Percentiles rank a stretch among this genome's conserved stretches.
phyloP scores from a whole-genome alignment of 108 stramenopile species.

The Aurantiochytrium sp. region DNA sequence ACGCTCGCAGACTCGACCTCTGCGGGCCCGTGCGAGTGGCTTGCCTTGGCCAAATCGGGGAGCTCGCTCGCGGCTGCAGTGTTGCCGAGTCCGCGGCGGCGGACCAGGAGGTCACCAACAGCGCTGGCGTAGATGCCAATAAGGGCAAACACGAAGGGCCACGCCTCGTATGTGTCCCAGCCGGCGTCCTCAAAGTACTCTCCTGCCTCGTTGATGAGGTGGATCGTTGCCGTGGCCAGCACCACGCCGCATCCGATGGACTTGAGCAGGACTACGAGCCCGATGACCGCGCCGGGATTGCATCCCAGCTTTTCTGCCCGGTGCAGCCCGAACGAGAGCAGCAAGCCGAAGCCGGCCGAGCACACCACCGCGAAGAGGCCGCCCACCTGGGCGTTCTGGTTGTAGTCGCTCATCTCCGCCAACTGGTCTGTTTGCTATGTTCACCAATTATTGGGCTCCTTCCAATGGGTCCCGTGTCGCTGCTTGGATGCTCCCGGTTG shows the following conservation, averaged over 20 bases:
- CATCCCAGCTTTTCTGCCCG: too few relatives aligned
- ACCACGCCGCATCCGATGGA: not conserved
- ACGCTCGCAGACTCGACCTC: too few relatives aligned
- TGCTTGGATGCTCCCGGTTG: too few relatives aligned
- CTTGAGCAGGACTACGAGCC: not conserved
- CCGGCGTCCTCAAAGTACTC: conserved; percentile 13
- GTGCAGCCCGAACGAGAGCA: too few relatives aligned
- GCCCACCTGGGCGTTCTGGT: too few relatives aligned
- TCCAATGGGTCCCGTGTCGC: too few relatives aligned
- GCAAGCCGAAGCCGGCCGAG: too few relatives aligned
- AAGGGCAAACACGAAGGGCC: not conserved
- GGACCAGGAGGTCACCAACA: not conserved
- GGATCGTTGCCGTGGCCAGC: not conserved
- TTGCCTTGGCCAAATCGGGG: not conserved
- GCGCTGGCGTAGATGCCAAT: not conserved
- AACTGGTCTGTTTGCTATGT: too few relatives aligned
- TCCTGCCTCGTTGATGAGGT: not conserved
- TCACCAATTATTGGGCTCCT: too few relatives aligned
- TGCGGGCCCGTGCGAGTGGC: not conserved
- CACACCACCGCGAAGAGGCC: too few relatives aligned
- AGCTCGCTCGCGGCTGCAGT: not conserved
- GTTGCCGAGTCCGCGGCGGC: not conserved
- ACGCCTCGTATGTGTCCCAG: conserved; percentile 16
- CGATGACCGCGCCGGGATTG: not conserved
- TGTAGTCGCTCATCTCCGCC: too few relatives aligned